These are phyloP conservation scores for Trametes coccinea DNA, from an alignment of 768 basidiomycete species.

Conservation along the genomic window DNA sequence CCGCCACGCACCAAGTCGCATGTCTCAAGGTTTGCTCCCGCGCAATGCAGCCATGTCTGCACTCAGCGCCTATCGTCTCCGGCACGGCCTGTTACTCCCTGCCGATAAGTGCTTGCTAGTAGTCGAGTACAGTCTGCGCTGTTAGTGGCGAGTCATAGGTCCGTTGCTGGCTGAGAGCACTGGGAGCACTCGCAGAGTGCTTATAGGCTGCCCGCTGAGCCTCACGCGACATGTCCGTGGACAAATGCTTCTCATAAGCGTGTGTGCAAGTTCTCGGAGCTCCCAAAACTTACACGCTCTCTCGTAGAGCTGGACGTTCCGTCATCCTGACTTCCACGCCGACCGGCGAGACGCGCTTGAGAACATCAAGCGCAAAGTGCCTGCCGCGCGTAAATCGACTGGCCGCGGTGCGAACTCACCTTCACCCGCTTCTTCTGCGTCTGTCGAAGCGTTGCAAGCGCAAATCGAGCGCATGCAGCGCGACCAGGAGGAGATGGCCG, in stretches of 20 bases:
- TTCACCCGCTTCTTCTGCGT: conserved; percentile 22
- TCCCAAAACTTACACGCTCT: conserved; percentile 1
- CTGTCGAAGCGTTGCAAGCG: conserved; percentile 43
- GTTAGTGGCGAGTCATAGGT: neutral
- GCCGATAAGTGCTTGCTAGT: conserved; percentile 14
- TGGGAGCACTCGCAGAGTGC: neutral
- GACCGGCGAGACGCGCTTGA: conserved; percentile 57
- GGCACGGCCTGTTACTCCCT: conserved; percentile 8
- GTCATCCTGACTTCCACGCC: conserved; percentile 53
- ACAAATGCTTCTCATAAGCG: neutral
- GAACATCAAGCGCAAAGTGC: conserved; percentile 65
- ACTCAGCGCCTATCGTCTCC: neutral
- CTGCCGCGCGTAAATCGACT: conserved; percentile 38
- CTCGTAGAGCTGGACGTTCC: conserved; percentile 48
- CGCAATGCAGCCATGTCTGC: neutral
- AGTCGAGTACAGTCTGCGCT: neutral
- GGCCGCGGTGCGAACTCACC: conserved; percentile 30
- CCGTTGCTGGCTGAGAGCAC: conserved; percentile 4
- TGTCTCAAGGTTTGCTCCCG: neutral
- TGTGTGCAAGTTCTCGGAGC: neutral
- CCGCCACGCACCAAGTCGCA: conserved; percentile 6
- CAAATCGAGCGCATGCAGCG: conserved; percentile 50
- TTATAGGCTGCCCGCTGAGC: neutral
- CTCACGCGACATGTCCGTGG: conserved; percentile 11
- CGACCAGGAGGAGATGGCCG: conserved; percentile 51